phyloP scores from a whole-genome alignment of 495 filamentous ascomycete genomes.

The Rhypophila decipiens region DNA sequence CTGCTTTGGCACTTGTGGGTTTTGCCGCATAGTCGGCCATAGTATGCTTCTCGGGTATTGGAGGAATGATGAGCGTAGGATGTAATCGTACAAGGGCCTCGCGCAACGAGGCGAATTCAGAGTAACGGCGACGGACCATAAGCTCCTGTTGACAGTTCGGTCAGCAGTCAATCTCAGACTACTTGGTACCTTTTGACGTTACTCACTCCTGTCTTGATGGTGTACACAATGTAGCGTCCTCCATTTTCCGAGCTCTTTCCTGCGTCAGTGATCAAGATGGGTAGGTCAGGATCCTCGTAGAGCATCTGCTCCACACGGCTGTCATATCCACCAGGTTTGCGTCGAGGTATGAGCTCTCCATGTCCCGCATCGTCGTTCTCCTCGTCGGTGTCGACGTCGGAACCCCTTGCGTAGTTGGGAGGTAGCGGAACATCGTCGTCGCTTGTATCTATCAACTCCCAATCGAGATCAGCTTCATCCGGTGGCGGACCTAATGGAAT shows the following conservation, averaged over 20 bases:
- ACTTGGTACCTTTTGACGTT: too few relatives aligned
- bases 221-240: slow-evolving; percentile 87
- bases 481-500: too few relatives aligned
- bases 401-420: slow-evolving; percentile 20
- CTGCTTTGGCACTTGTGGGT: slow-evolving; percentile 95
- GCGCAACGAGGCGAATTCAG: slow-evolving; percentile 90
- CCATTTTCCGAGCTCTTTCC: slow-evolving; percentile 94
- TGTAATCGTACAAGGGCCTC: slow-evolving; percentile 84
- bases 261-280: slow-evolving; percentile 84
- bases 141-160: slow-evolving; percentile 59
- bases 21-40: slow-evolving; percentile 98
- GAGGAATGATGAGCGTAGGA: slow-evolving; percentile 89
- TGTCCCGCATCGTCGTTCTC: slow-evolving; percentile 54
- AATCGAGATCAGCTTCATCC: slow-evolving; percentile 36
- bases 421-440: slow-evolving; percentile 29
- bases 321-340: slow-evolving; percentile 81
- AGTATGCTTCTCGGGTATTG: slow-evolving; percentile 96
- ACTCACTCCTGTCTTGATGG: slow-evolving; percentile 86
- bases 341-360: slow-evolving; percentile 41
- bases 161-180: background rate
- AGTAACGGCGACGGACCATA: slow-evolving; percentile 90
- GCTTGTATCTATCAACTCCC: slow-evolving; percentile 38
- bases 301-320: slow-evolving; percentile 95
- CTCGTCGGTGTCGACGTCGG: slow-evolving; percentile 30
- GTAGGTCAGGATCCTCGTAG: slow-evolving; percentile 85